Percentiles rank a stretch among this genome's conserved stretches.
Evolutionary conservation across 768 basidiomycete species (phyloP).

Genomic region (Kwoniella dejecticola): DNA sequence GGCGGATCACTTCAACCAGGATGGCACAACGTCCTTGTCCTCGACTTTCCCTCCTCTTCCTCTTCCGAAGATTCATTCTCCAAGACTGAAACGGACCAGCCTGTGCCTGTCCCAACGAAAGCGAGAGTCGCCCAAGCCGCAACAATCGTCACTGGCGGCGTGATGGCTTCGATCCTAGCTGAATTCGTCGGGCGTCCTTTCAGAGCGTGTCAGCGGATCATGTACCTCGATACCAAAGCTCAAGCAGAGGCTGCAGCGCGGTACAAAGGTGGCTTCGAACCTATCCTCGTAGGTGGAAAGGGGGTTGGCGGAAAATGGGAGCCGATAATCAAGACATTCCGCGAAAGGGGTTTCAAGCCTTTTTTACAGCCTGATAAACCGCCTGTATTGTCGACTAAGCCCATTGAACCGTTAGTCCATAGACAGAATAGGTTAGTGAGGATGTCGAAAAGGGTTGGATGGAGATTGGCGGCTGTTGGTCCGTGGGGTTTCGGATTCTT

Average conservation of each 20-base stretch:
- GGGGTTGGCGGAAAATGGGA: constrained; percentile 4
- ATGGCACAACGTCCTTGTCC: constrained; percentile 37
- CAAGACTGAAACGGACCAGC: not conserved
- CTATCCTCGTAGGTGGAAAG: not conserved
- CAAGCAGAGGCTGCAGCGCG: no score
- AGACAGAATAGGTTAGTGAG: constrained; percentile 10
- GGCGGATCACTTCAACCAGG: constrained; percentile 27
- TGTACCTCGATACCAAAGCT: constrained; percentile 7
- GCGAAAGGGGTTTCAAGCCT: constrained; percentile 36
- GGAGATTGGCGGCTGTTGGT: constrained; percentile 50
- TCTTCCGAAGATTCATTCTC: not conserved
- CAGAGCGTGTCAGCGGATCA: constrained; percentile 40
- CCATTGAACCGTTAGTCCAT: constrained; percentile 10
- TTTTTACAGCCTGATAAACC: constrained; percentile 40
- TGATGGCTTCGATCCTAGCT: constrained; percentile 47
- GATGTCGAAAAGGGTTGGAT: constrained; percentile 40
- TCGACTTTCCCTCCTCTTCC: constrained; percentile 23
- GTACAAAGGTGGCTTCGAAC: no score
- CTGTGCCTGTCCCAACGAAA: constrained; percentile 30
- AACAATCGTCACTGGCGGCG: constrained; percentile 50
- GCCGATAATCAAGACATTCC: constrained; percentile 28
- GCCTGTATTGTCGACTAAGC: constrained; percentile 9
- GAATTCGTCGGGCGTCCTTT: constrained; percentile 47
- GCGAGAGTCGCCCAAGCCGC: constrained; percentile 51
- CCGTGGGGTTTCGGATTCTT: constrained; percentile 54